Evolutionary conservation across 1,139 yeast species (phyloP).

Genomic region (Petasospora fabianii): DNA sequence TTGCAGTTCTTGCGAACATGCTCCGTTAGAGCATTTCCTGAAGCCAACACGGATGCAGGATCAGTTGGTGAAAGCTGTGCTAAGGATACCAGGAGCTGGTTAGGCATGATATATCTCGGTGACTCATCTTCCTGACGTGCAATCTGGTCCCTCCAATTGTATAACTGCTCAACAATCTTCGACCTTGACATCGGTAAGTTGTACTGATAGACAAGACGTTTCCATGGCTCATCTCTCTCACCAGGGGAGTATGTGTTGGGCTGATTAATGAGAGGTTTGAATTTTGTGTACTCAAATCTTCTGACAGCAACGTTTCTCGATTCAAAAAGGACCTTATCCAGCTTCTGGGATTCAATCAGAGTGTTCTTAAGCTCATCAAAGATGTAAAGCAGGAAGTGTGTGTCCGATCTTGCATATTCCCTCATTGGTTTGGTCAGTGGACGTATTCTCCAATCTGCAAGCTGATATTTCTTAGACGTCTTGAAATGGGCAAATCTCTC

Average conservation of each 20-base stretch:
- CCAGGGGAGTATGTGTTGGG: constrained; percentile 44
- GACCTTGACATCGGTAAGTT: constrained; percentile 56
- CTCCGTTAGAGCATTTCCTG: constrained; percentile 48
- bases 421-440: constrained; percentile 77
- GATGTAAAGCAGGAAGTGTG: constrained; percentile 82
- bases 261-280: constrained; percentile 42
- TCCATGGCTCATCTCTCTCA: constrained; percentile 55
- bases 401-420: constrained; percentile 91
- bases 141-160: constrained; percentile 74
- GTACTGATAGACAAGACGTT: constrained; percentile 57
- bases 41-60: constrained; percentile 52
- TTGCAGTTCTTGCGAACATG: constrained; percentile 55
- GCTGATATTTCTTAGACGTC: constrained; percentile 90
- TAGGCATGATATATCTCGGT: constrained; percentile 77
- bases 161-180: constrained; percentile 57
- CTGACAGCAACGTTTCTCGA: constrained; percentile 80
- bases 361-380: constrained; percentile 71
- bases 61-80: constrained; percentile 57
- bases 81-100: constrained; percentile 66
- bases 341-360: constrained; percentile 47
- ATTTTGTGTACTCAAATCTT: constrained; percentile 73
- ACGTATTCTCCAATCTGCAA: constrained; percentile 95
- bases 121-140: constrained; percentile 86
- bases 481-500: constrained; percentile 79
- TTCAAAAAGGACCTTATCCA: constrained; percentile 64